Conservation (phyloP, 2,329 filamentous ascomycete species). For the Pseudogymnoascus sp. region DNA sequence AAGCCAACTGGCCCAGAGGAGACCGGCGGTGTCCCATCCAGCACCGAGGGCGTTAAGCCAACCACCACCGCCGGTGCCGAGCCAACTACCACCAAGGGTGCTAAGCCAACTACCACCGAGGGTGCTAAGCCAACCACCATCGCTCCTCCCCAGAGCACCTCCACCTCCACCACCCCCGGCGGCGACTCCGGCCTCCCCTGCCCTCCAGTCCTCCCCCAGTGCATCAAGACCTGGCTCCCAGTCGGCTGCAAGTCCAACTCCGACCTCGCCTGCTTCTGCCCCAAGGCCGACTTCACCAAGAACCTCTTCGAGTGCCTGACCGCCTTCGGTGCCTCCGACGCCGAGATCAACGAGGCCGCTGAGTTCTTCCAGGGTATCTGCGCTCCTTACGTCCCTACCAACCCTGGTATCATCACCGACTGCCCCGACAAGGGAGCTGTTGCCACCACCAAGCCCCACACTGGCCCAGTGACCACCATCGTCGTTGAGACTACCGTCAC, state of each 20-base stretch:
- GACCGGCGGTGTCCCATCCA: slow-evolving; percentile 2
- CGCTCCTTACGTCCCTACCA: slow-evolving; percentile 61
- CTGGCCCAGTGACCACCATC: slow-evolving; percentile 41
- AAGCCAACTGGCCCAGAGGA: background rate
- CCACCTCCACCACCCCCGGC: background rate
- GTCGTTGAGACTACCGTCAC: slow-evolving; percentile 43
- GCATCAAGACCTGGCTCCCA: slow-evolving; percentile 85
- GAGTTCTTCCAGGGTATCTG: slow-evolving; percentile 90
- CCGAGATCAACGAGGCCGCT: slow-evolving; percentile 62
- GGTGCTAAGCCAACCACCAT: slow-evolving; percentile 13
- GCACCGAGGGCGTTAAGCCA: background rate
- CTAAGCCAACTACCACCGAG: background rate
- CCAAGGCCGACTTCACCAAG: slow-evolving; percentile 63
- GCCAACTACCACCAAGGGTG: background rate
- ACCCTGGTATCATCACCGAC: slow-evolving; percentile 79
- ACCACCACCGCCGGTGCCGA: background rate
- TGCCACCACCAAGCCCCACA: slow-evolving; percentile 44
- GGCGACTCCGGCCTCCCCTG: slow-evolving; percentile 12
- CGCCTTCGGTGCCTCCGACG: slow-evolving; percentile 60
- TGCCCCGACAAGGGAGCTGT: slow-evolving; percentile 34
- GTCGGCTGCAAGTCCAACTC: slow-evolving; percentile 76
- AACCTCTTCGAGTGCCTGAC: slow-evolving; percentile 76
- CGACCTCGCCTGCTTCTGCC: slow-evolving; percentile 81
- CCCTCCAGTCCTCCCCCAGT: slow-evolving; percentile 71
- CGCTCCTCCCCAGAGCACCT: slow-evolving; percentile 33